These are phyloP conservation scores for Arthroderma sp. DNA, from an alignment of 2,329 filamentous ascomycete genomes.

Conservation along the genomic window DNA sequence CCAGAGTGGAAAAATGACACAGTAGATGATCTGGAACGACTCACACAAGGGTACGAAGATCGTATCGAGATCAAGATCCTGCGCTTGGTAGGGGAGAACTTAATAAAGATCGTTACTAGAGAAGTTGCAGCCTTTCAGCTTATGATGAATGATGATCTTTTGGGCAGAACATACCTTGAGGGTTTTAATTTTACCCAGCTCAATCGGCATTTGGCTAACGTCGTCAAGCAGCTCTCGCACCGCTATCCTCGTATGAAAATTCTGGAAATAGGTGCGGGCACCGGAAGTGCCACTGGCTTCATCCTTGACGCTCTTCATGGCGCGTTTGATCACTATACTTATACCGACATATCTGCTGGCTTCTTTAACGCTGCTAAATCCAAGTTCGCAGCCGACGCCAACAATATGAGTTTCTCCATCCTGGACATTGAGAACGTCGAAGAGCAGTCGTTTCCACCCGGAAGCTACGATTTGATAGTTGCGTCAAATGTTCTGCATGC, in stretches of 20 bases:
- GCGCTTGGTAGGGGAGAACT: conserved; percentile 15
- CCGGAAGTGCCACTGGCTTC: conserved; percentile 1
- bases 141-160: neutral
- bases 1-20: too few species aligned
- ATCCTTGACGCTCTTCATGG: conserved; percentile 7
- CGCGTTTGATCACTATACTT: conserved; percentile 30
- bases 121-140: conserved; percentile 22
- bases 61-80: conserved; percentile 1
- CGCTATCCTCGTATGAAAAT: conserved; percentile 5
- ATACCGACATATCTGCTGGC: conserved; percentile 32
- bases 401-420: conserved; percentile 22
- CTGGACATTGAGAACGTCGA: conserved; percentile 12
- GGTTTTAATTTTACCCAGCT: too few species aligned
- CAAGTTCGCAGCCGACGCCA: conserved; percentile 15
- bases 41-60: too few species aligned
- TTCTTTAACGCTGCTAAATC: conserved; percentile 29
- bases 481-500: conserved; percentile 30
- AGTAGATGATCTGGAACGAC: too few species aligned
- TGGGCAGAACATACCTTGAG: too few species aligned
- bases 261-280: conserved; percentile 6
- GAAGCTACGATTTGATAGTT: conserved; percentile 26
- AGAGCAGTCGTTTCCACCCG: conserved; percentile 11
- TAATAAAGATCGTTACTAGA: conserved; percentile 20
- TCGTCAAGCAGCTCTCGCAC: conserved; percentile 20
- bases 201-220: too few species aligned